These are phyloP conservation scores for Eucalyptus pauciflora DNA, from an alignment of 345 rosid species.

Conservation along the genomic window DNA sequence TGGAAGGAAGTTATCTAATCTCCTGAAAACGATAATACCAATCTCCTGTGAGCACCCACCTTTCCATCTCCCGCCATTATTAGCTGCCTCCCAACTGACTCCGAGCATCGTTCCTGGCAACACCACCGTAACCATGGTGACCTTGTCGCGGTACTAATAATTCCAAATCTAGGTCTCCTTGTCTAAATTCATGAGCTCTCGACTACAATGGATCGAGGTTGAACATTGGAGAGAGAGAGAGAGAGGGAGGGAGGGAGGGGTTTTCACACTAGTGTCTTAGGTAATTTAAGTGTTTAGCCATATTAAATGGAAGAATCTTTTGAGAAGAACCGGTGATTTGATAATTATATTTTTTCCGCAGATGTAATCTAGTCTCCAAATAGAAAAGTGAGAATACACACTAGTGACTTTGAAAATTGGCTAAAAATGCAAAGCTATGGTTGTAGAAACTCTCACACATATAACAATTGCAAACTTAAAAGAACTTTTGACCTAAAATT, in stretches of 20 bases:
- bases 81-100: not conserved
- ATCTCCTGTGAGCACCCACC: not conserved
- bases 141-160: not conserved
- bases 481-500: not conserved
- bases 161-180: not conserved
- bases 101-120: not conserved
- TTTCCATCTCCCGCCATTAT: not conserved
- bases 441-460: not conserved
- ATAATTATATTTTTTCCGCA: not conserved
- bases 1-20: not conserved
- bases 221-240: not conserved
- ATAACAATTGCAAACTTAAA: not conserved
- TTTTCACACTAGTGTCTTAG: too few species aligned
- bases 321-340: not conserved
- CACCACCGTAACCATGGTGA: not conserved
- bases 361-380: not conserved
- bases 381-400: not conserved
- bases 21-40: not conserved
- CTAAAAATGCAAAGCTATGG: not conserved
- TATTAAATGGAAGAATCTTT: not conserved
- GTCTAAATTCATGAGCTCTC: not conserved
- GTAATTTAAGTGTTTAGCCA: not conserved
- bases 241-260: too few species aligned
- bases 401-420: not conserved
- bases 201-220: not conserved